Evolutionary conservation across 768 basidiomycete species (phyloP).

Genomic region (Amanita thiersii): DNA sequence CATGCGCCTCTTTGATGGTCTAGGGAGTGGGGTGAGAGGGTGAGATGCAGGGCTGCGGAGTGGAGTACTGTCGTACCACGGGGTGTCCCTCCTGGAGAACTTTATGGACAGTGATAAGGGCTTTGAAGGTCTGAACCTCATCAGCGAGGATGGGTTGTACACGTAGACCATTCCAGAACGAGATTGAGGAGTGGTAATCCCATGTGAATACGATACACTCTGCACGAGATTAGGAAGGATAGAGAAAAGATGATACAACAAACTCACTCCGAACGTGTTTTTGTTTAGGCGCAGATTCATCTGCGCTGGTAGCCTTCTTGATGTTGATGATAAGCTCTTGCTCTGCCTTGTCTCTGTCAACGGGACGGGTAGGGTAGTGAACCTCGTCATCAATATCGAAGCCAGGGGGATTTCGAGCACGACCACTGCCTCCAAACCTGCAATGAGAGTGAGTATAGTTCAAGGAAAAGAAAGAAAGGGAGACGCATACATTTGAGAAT

Average conservation of each 20-base stretch:
- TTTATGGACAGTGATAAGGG: conserved; percentile 95
- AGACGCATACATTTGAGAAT: conserved; percentile 1
- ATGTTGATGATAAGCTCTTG: conserved; percentile 90
- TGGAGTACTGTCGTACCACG: conserved; percentile 39
- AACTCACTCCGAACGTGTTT: conserved; percentile 96
- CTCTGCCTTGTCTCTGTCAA: conserved; percentile 98
- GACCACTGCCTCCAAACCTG: conserved; percentile 33
- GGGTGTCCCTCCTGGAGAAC: conserved; percentile 97
- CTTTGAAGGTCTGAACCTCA: conserved; percentile 98
- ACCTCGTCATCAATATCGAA: conserved; percentile 78
- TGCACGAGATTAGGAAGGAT: conserved; percentile 24
- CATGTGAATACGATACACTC: conserved; percentile 99
- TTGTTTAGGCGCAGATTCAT: conserved; percentile 96
- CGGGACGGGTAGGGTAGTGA: conserved; percentile 93
- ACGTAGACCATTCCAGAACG: conserved; percentile 95
- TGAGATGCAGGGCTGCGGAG: conserved; percentile 6
- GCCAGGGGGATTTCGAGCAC: conserved; percentile 25
- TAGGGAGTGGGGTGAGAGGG: conserved; percentile 21
- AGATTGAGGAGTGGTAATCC: conserved; percentile 97
- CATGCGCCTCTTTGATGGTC: conserved; percentile 96
- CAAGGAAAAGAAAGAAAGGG: neutral
- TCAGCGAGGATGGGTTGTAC: conserved; percentile 97
- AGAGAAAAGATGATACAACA: conserved; percentile 3
- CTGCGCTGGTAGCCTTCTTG: conserved; percentile 95
- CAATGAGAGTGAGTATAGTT: neutral